A percentile compares a stretch with the other conserved stretches of the same genome.
Conservation (phyloP, 805 yeast genomes). For the Jamesozyma jinghongensis region DNA sequence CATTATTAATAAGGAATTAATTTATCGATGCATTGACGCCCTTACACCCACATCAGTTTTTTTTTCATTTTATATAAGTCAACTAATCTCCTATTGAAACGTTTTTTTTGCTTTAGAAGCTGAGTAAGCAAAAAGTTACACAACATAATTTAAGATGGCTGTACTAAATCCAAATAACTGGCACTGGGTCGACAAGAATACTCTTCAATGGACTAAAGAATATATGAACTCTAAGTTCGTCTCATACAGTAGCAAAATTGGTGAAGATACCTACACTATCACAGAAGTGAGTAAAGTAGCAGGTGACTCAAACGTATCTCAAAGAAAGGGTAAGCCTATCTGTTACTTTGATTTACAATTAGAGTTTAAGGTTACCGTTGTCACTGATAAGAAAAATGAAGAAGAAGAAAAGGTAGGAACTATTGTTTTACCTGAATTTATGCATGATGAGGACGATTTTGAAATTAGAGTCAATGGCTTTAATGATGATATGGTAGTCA, state of each 20-base stretch:
- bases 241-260: conserved; percentile 10
- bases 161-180: conserved; percentile 68
- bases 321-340: conserved; percentile 71
- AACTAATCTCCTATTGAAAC: too few relatives aligned
- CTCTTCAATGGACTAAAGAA: conserved; percentile 52
- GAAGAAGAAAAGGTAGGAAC: conserved; percentile 33
- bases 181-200: conserved; percentile 69
- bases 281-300: conserved; percentile 36
- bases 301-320: conserved; percentile 79
- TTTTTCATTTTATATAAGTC: background rate
- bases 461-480: conserved; percentile 44
- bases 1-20: too few relatives aligned
- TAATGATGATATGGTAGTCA: conserved; percentile 35
- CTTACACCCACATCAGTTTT: background rate
- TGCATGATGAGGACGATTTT: conserved; percentile 68
- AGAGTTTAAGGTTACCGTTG: conserved; percentile 38
- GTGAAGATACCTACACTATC: conserved; percentile 25
- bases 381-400: conserved; percentile 4
- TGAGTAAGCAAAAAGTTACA: too few relatives aligned
- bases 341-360: conserved; percentile 64
- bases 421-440: conserved; percentile 53
- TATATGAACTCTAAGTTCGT: conserved; percentile 33
- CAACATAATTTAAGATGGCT: too few relatives aligned
- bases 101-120: too few relatives aligned
- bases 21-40: too few relatives aligned